Evolutionary conservation across 2,329 filamentous ascomycete species (phyloP), one percentile per base, ranked within the genome.

Genomic region (Coniochaeta ligniaria): DNA sequence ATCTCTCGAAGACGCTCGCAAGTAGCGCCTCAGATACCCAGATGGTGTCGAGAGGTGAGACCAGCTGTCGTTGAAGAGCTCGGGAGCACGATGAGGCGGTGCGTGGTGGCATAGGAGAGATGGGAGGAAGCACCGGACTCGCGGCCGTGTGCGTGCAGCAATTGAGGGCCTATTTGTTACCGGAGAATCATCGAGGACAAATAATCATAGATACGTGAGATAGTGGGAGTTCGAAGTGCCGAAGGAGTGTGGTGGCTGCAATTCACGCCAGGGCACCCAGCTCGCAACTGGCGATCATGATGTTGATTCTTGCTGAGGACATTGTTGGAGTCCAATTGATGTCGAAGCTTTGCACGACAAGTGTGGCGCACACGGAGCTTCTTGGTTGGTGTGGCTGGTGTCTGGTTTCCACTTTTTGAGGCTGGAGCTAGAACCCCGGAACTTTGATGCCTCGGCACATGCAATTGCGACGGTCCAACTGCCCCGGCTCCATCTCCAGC

Each of bases 1-100:
- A 81, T 20, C 76, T 74, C 55, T 78, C 75, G 65, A 85, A 83
- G 2, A 80, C 79, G 59, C 74, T 71, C 26, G 74, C 71, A 16
- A 89, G 76, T 26, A 82, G 65, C 54, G 82, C 76, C 66, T 89
- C 86, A 33, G 81, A 79, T 63, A 88, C 78, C 83, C 85, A 88
- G 65, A 86, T 68, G 50, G 76, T 73, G 58, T 82, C 79, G 61
- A 66, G 65, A 12, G 75, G 66, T 22, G 74, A 66, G 50, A 70
- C 64, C 47, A 78, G 67, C 52, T 75, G 74, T 64, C 73, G 73
- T 62, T 77, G 76, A 67, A 78, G 75, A 72, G 75, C 78, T 74
- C 78, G 76, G 69, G 75, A 78, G 76, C 80, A 84, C 61, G 67
- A 71, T 69, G 76, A 76, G 69, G 76, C 70, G 64, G 76, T 71